A percentile compares a stretch with the other conserved stretches of the same genome.
phyloP scores from a whole-genome alignment of 495 filamentous ascomycete genomes.

The Pyronema domesticum region DNA sequence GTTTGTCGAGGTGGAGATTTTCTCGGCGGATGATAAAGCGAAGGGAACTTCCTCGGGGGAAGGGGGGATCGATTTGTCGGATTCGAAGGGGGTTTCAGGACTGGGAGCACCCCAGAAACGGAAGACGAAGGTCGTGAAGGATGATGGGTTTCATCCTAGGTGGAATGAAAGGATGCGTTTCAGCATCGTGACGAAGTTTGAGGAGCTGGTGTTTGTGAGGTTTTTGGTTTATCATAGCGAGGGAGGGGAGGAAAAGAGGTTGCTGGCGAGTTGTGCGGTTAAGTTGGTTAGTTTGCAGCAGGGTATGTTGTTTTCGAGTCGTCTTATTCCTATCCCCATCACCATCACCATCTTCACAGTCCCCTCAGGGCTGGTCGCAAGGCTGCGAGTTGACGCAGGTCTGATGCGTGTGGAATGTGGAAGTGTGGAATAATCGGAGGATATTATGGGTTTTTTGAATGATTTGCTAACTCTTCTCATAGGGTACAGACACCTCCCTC shows the following conservation, averaged over 20 bases:
- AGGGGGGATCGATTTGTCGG: slow-evolving; percentile 52
- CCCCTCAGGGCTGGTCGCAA: too few species aligned
- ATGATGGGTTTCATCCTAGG: slow-evolving; percentile 81
- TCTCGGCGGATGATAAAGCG: slow-evolving; percentile 75
- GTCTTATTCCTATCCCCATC: background rate
- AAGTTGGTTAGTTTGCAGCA: slow-evolving; percentile 78
- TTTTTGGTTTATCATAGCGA: slow-evolving; percentile 76
- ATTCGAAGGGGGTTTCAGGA: slow-evolving; percentile 49
- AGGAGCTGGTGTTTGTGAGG: slow-evolving; percentile 80
- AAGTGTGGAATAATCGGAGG: too few species aligned
- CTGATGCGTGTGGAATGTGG: too few species aligned
- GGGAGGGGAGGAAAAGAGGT: slow-evolving; percentile 46
- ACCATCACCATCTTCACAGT: background rate
- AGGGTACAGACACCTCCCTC: slow-evolving; percentile 85
- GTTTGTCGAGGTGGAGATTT: slow-evolving; percentile 87
- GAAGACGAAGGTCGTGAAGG: slow-evolving; percentile 56
- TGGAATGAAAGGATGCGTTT: slow-evolving; percentile 63
- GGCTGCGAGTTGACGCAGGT: too few species aligned
- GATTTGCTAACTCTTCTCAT: slow-evolving; percentile 5
- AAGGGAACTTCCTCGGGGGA: slow-evolving; percentile 37
- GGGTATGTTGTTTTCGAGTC: slow-evolving; percentile 24
- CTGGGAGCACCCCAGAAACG: slow-evolving; percentile 59
- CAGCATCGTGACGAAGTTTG: slow-evolving; percentile 71
- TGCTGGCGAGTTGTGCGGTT: slow-evolving; percentile 70
- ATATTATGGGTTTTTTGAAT: background rate